Conservation (phyloP, 495 filamentous ascomycete genomes). For the Xylaria cubensis region DNA sequence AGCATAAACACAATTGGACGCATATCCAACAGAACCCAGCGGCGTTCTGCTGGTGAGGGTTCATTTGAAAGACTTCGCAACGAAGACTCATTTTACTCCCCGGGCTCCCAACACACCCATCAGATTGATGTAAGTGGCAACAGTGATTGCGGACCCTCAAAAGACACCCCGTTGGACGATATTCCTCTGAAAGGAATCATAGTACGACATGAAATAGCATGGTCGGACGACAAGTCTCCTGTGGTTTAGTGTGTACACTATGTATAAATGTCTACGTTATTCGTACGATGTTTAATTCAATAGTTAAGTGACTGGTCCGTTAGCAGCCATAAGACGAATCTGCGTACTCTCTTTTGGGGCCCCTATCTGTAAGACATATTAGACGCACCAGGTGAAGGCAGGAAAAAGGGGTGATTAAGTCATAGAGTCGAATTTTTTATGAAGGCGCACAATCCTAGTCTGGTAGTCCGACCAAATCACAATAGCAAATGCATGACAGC, state of each 20-base stretch:
- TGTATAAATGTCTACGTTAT: neutral
- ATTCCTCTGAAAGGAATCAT: neutral
- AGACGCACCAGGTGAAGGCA: too few species aligned
- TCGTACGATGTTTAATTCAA: neutral
- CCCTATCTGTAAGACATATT: too few species aligned
- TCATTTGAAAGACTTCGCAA: neutral
- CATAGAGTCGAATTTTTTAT: too few species aligned
- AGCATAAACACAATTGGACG: neutral
- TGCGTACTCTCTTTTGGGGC: too few species aligned
- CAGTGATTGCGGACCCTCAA: neutral
- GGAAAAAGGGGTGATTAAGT: too few species aligned
- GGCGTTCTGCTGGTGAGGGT: neutral
- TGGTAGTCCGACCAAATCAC: too few species aligned
- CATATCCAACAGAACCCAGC: neutral
- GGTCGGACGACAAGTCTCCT: neutral
- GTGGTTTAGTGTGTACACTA: neutral
- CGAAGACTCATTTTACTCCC: neutral
- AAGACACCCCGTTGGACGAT: neutral
- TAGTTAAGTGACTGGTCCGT: too few species aligned
- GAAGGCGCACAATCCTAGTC: too few species aligned
- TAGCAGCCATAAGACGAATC: too few species aligned
- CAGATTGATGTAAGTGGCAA: neutral
- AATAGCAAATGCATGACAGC: too few species aligned
- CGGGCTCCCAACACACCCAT: neutral
- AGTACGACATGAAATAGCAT: neutral